A percentile compares a stretch with the other conserved stretches of the same genome.
Conservation (phyloP, 352 stramenopile genomes). For the Globisporangium mamillatum region DNA sequence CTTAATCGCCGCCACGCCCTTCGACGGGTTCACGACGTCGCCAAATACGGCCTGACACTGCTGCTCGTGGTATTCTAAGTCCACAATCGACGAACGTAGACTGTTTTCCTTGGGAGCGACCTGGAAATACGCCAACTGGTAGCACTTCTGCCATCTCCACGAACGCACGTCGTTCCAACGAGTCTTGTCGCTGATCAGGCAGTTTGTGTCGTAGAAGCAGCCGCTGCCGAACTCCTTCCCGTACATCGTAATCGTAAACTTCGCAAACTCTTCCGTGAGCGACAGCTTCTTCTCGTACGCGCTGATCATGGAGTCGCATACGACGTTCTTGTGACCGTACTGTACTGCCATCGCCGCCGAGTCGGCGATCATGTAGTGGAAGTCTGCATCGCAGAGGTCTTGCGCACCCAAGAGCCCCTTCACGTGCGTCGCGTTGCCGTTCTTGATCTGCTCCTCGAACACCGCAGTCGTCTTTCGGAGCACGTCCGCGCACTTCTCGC, state of each 20-base stretch:
- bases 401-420: conserved; percentile 65
- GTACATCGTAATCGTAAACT: conserved; percentile 81
- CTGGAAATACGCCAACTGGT: conserved; percentile 86
- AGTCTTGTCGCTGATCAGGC: conserved; percentile 40
- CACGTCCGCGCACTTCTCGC: conserved; percentile 53
- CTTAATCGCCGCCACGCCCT: conserved; percentile 55
- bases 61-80: conserved; percentile 75
- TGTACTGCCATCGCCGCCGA: conserved; percentile 85
- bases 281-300: conserved; percentile 49
- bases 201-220: conserved; percentile 86
- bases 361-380: conserved; percentile 91
- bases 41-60: conserved; percentile 80
- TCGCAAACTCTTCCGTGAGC: conserved; percentile 67
- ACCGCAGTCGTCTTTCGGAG: conserved; percentile 58
- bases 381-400: conserved; percentile 63
- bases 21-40: conserved; percentile 52
- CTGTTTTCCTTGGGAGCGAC: conserved; percentile 57
- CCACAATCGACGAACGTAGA: conserved; percentile 60
- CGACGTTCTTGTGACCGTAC: conserved; percentile 81
- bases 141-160: conserved; percentile 88
- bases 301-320: conserved; percentile 60
- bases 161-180: conserved; percentile 76
- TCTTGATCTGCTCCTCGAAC: conserved; percentile 61
- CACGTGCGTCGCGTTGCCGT: conserved; percentile 49
- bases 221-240: conserved; percentile 66